Percentiles rank a stretch among this genome's conserved stretches.
Evolutionary conservation across 495 filamentous ascomycete species (phyloP).

Genomic region (Tetracladium marchalianum): DNA sequence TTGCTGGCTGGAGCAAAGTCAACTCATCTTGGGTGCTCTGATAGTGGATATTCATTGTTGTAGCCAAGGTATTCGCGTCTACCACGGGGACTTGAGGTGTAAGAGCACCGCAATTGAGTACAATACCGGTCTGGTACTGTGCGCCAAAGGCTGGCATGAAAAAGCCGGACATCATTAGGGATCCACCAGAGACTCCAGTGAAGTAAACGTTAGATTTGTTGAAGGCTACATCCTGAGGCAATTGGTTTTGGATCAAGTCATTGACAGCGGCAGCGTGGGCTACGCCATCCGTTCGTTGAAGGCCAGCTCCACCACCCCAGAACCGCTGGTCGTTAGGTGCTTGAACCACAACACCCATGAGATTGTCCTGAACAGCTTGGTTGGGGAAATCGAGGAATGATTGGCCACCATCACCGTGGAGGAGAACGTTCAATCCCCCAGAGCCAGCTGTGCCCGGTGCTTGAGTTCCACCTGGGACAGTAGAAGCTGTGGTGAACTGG

Average conservation of each 20-base stretch:
- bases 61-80: constrained; percentile 23
- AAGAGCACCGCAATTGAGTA: constrained; percentile 38
- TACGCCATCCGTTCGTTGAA: constrained; percentile 37
- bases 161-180: constrained; percentile 35
- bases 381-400: constrained; percentile 48
- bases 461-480: constrained; percentile 26
- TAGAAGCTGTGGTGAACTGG: constrained; percentile 31
- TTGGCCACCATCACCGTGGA: constrained; percentile 45
- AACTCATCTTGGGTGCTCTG: constrained; percentile 39
- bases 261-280: constrained; percentile 37
- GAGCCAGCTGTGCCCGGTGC: constrained; percentile 23
- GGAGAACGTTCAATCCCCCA: constrained; percentile 35
- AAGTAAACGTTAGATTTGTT: constrained; percentile 32
- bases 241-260: constrained; percentile 27
- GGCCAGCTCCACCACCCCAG: constrained; percentile 38
- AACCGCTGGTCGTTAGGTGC: constrained; percentile 40
- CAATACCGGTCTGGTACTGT: constrained; percentile 30
- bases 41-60: constrained; percentile 33
- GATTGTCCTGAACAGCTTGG: constrained; percentile 33
- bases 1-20: constrained; percentile 29
- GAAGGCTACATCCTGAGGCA: constrained; percentile 36
- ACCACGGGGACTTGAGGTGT: constrained; percentile 34
- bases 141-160: constrained; percentile 37
- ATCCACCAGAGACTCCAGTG: constrained; percentile 37
- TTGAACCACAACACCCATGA: constrained; percentile 37